Percentiles rank a stretch among this genome's conserved stretches.
Evolutionary conservation across 1,284 basidiomycete species (phyloP).

Genomic region (Ustilago lituana): DNA sequence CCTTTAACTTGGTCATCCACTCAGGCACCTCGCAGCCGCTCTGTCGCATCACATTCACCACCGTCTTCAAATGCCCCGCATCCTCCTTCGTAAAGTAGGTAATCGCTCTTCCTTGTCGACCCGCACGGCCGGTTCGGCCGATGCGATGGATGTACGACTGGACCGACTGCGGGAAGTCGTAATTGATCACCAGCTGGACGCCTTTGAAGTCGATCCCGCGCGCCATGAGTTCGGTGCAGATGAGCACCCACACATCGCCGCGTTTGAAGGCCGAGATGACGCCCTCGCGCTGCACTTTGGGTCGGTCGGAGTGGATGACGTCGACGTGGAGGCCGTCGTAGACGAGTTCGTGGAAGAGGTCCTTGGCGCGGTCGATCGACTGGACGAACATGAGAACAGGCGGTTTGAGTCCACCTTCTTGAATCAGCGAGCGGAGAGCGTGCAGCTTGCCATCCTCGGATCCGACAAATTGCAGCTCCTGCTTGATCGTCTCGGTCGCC

Average conservation of each 20-base stretch:
- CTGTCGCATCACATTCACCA: constrained; percentile 92
- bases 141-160: constrained; percentile 96
- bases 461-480: constrained; percentile 88
- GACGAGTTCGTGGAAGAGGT: constrained; percentile 85
- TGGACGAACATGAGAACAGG: constrained; percentile 94
- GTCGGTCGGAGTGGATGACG: constrained; percentile 88
- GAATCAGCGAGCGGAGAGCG: constrained; percentile 80
- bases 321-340: constrained; percentile 88
- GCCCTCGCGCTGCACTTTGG: constrained; percentile 84
- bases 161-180: constrained; percentile 71
- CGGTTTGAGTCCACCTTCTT: constrained; percentile 82
- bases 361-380: constrained; percentile 87
- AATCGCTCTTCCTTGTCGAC: constrained; percentile 86
- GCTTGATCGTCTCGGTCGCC: constrained; percentile 79
- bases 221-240: constrained; percentile 71
- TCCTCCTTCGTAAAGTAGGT: constrained; percentile 97
- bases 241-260: constrained; percentile 69
- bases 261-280: constrained; percentile 77
- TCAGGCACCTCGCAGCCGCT: constrained; percentile 73
- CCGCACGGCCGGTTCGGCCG: constrained; percentile 93
- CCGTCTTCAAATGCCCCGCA: constrained; percentile 88
- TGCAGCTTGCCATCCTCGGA: constrained; percentile 90
- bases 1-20: constrained; percentile 71
- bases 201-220: constrained; percentile 98
- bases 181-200: constrained; percentile 90